Evolutionary conservation across 1,284 basidiomycete genomes (phyloP).

Genomic region (Microbotryum violaceum): DNA sequence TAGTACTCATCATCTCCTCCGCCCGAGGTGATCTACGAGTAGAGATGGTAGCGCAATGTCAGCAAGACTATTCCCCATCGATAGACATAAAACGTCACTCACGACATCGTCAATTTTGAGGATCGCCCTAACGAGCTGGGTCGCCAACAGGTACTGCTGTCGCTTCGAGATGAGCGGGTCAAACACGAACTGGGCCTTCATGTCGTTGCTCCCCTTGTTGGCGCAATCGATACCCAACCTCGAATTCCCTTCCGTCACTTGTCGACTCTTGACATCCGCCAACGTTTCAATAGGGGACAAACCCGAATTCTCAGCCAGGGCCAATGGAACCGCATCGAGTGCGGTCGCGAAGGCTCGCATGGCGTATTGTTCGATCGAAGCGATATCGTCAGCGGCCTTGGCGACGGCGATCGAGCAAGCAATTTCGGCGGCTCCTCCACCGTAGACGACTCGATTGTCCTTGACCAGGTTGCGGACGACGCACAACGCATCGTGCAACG

Average conservation of each 20-base stretch:
- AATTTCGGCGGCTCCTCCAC: constrained; percentile 95
- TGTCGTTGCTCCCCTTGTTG: constrained; percentile 78
- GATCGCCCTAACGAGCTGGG: constrained; percentile 60
- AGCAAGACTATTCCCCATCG: neutral
- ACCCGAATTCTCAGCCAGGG: constrained; percentile 95
- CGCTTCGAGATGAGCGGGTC: constrained; percentile 96
- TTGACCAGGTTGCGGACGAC: constrained; percentile 91
- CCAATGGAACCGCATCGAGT: constrained; percentile 84
- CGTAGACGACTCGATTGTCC: constrained; percentile 96
- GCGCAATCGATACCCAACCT: constrained; percentile 89
- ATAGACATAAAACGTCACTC: neutral
- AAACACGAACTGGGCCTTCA: constrained; percentile 95
- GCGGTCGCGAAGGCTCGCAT: constrained; percentile 97
- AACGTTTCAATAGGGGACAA: constrained; percentile 93
- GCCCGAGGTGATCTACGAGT: neutral
- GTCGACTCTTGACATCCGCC: constrained; percentile 85
- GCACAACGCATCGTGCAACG: constrained; percentile 94
- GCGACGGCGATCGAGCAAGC: constrained; percentile 87
- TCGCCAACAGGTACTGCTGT: constrained; percentile 94
- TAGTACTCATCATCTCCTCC: constrained; percentile 1
- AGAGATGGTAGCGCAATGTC: neutral
- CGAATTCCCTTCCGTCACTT: constrained; percentile 79
- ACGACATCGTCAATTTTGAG: constrained; percentile 38
- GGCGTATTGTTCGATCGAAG: constrained; percentile 96
- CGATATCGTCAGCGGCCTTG: constrained; percentile 93